phyloP scores from a whole-genome alignment of 31 red algal species.

The Odonthalia washingtoniensis region DNA sequence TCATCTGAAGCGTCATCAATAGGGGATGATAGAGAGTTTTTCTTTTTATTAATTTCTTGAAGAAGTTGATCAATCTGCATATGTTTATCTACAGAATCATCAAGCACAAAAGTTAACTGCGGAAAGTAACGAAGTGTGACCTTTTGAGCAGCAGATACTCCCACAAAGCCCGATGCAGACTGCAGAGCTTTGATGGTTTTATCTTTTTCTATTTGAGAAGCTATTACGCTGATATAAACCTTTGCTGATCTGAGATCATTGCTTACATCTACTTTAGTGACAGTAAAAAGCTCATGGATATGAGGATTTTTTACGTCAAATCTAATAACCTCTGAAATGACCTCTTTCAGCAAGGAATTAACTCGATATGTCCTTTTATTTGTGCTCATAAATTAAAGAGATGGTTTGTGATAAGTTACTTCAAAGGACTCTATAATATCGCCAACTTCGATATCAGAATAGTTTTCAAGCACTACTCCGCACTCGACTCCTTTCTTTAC shows the following conservation, averaged over 20 bases:
- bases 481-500: slow-evolving; percentile 70
- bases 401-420: slow-evolving; percentile 19
- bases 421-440: slow-evolving; percentile 48
- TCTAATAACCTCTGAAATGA: neutral
- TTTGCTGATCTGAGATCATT: slow-evolving; percentile 2
- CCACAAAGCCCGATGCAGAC: slow-evolving; percentile 3
- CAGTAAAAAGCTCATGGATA: neutral
- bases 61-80: too few species aligned
- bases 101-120: too few species aligned
- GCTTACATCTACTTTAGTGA: neutral
- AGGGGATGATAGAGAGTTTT: too few species aligned
- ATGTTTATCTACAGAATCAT: too few species aligned
- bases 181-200: slow-evolving; percentile 1
- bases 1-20: too few species aligned
- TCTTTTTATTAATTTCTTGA: too few species aligned
- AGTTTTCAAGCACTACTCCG: slow-evolving; percentile 54
- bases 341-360: neutral
- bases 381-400: slow-evolving; percentile 15
- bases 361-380: neutral
- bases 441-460: slow-evolving; percentile 28
- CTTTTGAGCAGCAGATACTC: neutral
- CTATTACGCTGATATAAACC: slow-evolving; percentile 2
- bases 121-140: too few species aligned
- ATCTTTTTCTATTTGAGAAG: too few species aligned
- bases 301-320: slow-evolving; percentile 6